Percentiles rank a stretch among this genome's conserved stretches.
Evolutionary conservation across 1,284 basidiomycete species (phyloP).

Genomic region (Cystobasidium sp.): DNA sequence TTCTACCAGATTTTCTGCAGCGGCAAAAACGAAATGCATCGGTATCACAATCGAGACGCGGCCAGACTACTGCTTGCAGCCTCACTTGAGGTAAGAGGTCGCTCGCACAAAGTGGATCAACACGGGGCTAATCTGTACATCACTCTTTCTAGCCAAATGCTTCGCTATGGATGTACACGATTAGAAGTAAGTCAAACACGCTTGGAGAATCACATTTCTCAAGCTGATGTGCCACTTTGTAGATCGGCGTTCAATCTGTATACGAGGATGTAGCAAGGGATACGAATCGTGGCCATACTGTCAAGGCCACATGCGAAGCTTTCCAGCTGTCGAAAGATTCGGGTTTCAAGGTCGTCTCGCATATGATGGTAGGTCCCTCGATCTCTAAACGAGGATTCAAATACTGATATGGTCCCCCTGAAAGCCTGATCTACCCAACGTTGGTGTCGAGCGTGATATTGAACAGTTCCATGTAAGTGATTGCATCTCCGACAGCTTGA

Average conservation of each 20-base stretch:
- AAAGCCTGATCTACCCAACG: constrained; percentile 77
- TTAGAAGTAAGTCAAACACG: constrained; percentile 64
- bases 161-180: constrained; percentile 96
- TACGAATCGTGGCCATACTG: constrained; percentile 93
- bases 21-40: constrained; percentile 96
- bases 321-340: constrained; percentile 99
- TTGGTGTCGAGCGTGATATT: constrained; percentile 94
- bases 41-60: constrained; percentile 99
- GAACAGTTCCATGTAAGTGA: constrained; percentile 82
- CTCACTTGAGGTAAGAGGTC: constrained; percentile 75
- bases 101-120: background rate
- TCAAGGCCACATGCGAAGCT: constrained; percentile 93
- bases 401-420: constrained; percentile 64
- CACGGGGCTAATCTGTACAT: background rate
- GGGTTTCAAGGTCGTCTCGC: constrained; percentile 98
- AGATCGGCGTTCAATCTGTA: constrained; percentile 95
- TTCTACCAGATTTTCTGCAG: constrained; percentile 78
- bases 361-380: constrained; percentile 75
- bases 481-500: background rate
- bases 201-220: background rate
- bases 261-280: constrained; percentile 99
- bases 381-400: no score
- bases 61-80: constrained; percentile 96
- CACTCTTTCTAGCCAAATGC: constrained; percentile 78
- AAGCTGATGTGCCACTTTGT: background rate